phyloP scores from a whole-genome alignment of 345 rosid genomes.

The Gossypium rotundifolium region DNA sequence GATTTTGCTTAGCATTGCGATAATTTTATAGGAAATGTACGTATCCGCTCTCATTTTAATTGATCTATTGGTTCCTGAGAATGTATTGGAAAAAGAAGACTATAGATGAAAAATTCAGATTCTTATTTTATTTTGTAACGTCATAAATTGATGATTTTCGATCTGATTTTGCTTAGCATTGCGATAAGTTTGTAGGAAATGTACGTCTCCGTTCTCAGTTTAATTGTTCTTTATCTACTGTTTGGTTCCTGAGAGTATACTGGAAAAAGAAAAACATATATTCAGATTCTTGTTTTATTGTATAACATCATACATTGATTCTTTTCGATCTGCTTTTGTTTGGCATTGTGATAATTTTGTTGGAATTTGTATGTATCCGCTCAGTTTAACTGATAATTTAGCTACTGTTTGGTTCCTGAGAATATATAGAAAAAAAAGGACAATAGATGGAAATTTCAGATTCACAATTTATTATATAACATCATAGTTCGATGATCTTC shows the following conservation, averaged over 20 bases:
- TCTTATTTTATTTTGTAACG: too few species aligned
- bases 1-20: not conserved
- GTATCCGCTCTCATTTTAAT: not conserved
- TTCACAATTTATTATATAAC: not conserved
- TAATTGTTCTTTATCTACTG: not conserved
- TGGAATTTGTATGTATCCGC: not conserved
- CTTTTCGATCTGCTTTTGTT: constrained; percentile 1
- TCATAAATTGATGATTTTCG: not conserved
- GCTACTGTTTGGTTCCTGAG: not conserved
- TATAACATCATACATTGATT: not conserved
- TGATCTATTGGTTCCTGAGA: not conserved
- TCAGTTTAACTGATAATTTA: not conserved
- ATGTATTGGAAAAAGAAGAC: not conserved
- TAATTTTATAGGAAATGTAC: not conserved
- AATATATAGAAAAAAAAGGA: not conserved
- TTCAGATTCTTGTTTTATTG: not conserved
- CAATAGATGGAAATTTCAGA: not conserved
- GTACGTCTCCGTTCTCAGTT: not conserved
- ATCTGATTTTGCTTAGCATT: not conserved
- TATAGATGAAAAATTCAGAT: not conserved
- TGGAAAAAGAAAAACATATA: not conserved
- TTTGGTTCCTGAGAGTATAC: not conserved
- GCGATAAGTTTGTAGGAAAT: not conserved
- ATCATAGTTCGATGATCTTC: not conserved
- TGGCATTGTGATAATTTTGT: not conserved